These are phyloP conservation scores for Colletotrichum endophyticum DNA, from an alignment of 2,329 filamentous ascomycete genomes.

Conservation along the genomic window DNA sequence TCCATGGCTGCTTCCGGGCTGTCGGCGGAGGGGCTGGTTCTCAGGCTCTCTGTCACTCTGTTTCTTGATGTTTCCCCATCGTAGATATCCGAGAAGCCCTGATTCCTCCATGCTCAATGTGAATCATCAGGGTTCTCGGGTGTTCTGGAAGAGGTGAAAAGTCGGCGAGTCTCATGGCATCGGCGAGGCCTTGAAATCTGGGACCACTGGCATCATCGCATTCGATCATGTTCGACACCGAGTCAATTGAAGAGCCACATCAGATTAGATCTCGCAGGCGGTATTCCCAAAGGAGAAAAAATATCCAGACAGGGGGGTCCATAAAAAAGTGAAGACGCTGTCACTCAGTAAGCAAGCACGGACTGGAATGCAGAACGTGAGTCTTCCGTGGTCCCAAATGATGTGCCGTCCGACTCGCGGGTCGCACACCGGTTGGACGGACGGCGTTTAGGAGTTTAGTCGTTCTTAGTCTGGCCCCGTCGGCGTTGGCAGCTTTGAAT, in stretches of 20 bases:
- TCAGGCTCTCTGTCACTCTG: background rate
- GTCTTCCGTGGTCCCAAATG: background rate
- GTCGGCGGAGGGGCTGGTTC: background rate
- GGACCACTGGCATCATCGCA: background rate
- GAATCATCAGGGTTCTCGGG: background rate
- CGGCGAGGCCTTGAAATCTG: background rate
- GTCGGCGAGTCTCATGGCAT: background rate
- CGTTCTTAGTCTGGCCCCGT: background rate
- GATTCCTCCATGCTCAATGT: background rate
- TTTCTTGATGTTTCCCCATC: background rate
- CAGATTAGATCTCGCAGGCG: background rate
- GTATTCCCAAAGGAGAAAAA: background rate
- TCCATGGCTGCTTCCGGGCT: background rate
- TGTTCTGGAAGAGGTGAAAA: background rate
- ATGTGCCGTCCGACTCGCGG: background rate
- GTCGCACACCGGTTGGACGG: background rate
- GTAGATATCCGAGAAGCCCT: background rate
- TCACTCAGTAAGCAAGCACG: background rate
- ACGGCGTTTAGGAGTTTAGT: background rate
- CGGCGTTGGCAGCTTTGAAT: background rate
- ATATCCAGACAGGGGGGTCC: background rate
- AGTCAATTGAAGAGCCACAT: background rate
- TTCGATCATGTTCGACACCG: background rate
- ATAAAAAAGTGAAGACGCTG: background rate
- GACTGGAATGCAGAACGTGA: background rate